Base-by-base conservation (phyloP, 768 basidiomycete species). In the Neoboletus subvelutipes region DNA sequence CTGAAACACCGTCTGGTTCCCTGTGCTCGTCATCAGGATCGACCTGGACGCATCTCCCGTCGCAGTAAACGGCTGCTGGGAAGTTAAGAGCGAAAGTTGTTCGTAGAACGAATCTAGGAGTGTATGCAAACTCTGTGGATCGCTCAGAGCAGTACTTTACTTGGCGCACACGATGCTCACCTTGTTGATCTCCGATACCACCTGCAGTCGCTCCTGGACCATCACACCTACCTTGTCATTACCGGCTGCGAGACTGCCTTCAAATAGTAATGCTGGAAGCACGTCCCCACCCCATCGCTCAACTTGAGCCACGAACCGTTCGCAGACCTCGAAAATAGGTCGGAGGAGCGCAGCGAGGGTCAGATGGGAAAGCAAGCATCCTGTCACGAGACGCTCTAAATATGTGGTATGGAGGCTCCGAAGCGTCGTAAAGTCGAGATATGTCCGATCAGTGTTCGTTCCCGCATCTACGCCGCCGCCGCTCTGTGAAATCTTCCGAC, bases 241-340 rank as follows among this genome's bases (percentile, higher is more conserved):
- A 7, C 82, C 79, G 0, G 64, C 67, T 29, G 77, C 78, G 49
- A 92, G 65, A 66, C 88, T 91, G 15, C 90, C 91, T 67, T 94
- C 93, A 59, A 85, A 87, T 40, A 95, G 71, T 45, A 95, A 76
- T 0, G 87, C 90, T 13, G 94, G 94, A 3, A 95, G 75, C 10
- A 95, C 84, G 67, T 95, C 92, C 0, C 93, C 93, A 13, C 92
- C 92, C 94, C 94, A 97, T 51, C 93, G 76, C 71, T 95, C 94
- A 0, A 95, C 83, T 60, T 92, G 85, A 8, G 84, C 92, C n/a
- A 87, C 88, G 67, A 96, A 92, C 10, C 85, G 80, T 67, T 92
- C 92, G 68, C 92, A 95, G 10, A 88, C 78, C 61, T 92, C 90
- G 49, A 96, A 76, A 54, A 95, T 85, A 33, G 84, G 79, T 18